phyloP scores from a whole-genome alignment of 1,284 basidiomycete species.

The Leccinum subrobustum region DNA sequence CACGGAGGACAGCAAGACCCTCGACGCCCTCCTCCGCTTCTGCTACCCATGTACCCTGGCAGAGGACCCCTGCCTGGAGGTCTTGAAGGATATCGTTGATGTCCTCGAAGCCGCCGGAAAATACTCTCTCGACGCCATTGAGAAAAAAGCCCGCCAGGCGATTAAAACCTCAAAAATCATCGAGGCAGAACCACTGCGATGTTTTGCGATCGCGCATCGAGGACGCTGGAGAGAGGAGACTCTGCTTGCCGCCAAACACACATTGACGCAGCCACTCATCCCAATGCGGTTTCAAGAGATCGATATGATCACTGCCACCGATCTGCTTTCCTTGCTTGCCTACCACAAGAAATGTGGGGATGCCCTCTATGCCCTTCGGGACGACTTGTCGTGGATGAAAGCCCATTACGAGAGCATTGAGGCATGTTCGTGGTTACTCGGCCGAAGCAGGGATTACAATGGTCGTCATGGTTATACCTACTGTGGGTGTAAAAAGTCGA shows the following conservation, averaged over 20 bases:
- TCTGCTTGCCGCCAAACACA: slow-evolving; percentile 16
- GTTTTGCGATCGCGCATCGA: slow-evolving; percentile 17
- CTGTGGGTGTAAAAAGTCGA: slow-evolving; percentile 5
- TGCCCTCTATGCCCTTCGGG: slow-evolving; percentile 10
- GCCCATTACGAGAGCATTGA: slow-evolving; percentile 1
- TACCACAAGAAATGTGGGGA: slow-evolving; percentile 20
- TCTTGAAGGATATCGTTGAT: slow-evolving; percentile 12
- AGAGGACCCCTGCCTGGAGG: slow-evolving; percentile 18
- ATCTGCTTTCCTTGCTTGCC: slow-evolving; percentile 18
- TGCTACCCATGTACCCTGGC: slow-evolving; percentile 30
- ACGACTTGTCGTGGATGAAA: slow-evolving; percentile 15
- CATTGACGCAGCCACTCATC: slow-evolving; percentile 18
- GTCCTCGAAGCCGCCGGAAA: slow-evolving; percentile 22
- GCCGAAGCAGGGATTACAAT: too few relatives aligned
- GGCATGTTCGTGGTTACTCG: slow-evolving; percentile 12
- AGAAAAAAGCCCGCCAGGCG: slow-evolving; percentile 14
- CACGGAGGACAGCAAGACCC: slow-evolving; percentile 23
- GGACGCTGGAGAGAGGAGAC: slow-evolving; percentile 13
- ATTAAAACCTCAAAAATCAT: slow-evolving; percentile 19
- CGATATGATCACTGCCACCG: slow-evolving; percentile 15
- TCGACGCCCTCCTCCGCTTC: slow-evolving; percentile 29
- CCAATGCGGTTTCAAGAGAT: slow-evolving; percentile 19
- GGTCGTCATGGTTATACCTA: too few relatives aligned
- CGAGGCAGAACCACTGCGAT: slow-evolving; percentile 10
- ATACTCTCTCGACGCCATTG: slow-evolving; percentile 19